Conservation (phyloP, 345 rosid species). For the Reutealis trisperma region DNA sequence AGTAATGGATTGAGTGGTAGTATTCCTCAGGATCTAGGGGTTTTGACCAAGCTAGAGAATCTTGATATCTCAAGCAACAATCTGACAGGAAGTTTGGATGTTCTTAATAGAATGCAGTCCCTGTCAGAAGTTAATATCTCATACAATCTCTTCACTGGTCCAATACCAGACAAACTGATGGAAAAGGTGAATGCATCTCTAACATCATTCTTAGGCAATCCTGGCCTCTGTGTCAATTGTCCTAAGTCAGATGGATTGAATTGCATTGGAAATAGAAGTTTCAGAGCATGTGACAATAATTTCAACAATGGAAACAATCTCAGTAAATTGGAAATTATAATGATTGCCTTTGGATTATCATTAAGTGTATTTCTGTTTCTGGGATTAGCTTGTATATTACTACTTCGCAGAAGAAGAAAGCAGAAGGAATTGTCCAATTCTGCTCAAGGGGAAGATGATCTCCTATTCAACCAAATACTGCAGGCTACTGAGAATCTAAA, state of each 20-base stretch:
- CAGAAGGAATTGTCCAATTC: conserved; percentile 39
- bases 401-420: conserved; percentile 27
- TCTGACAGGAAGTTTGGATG: conserved; percentile 56
- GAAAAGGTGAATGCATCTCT: conserved; percentile 32
- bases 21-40: conserved; percentile 51
- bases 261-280: conserved; percentile 27
- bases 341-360: conserved; percentile 46
- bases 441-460: conserved; percentile 43
- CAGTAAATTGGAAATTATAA: conserved; percentile 29
- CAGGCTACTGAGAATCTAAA: conserved; percentile 69
- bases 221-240: conserved; percentile 59
- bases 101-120: conserved; percentile 41
- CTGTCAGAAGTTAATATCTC: conserved; percentile 57
- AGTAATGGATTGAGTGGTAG: conserved; percentile 54
- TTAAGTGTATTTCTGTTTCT: conserved; percentile 30
- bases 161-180: conserved; percentile 52
- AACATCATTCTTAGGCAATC: conserved; percentile 56
- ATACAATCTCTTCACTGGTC: conserved; percentile 61
- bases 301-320: conserved; percentile 32
- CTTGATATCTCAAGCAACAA: conserved; percentile 70
- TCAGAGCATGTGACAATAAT: conserved; percentile 41
- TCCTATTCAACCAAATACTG: conserved; percentile 53
- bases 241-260: conserved; percentile 25
- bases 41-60: conserved; percentile 39
- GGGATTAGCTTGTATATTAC: conserved; percentile 34